Conservation (phyloP, 768 basidiomycete species). For the Boletus rubropictus region DNA sequence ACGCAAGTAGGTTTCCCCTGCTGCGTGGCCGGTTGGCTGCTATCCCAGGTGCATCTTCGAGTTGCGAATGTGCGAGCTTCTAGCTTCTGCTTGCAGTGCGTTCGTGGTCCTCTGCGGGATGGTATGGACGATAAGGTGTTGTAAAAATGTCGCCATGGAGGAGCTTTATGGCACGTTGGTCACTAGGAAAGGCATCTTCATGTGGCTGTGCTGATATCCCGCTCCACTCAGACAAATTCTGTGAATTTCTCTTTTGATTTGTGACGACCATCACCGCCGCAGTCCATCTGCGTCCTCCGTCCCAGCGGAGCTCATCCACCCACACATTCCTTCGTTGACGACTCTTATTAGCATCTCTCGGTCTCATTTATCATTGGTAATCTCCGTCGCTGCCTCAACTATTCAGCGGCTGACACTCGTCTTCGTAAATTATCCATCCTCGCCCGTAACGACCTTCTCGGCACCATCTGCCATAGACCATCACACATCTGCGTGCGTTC, state of each 20-base stretch:
- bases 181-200: slow-evolving; percentile 14
- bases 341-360: background rate
- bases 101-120: background rate
- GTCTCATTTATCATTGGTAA: slow-evolving; percentile 4
- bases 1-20: slow-evolving; percentile 9
- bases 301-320: background rate
- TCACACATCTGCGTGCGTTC: slow-evolving; percentile 6
- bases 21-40: background rate
- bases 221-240: slow-evolving; percentile 22
- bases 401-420: slow-evolving; percentile 8
- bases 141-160: no score
- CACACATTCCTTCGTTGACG: slow-evolving; percentile 14
- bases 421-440: slow-evolving; percentile 16
- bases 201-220: slow-evolving; percentile 19
- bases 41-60: no score
- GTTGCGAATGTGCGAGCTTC: background rate
- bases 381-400: background rate
- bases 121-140: no score
- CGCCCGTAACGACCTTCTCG: slow-evolving; percentile 6
- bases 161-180: background rate
- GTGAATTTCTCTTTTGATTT: slow-evolving; percentile 17
- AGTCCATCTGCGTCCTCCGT: background rate
- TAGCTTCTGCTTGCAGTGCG: background rate
- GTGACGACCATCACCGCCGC: slow-evolving; percentile 13
- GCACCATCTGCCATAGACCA: slow-evolving; percentile 1